These are phyloP conservation scores for Blastobotrys ciferrii DNA, from an alignment of 1,139 yeast genomes.

Conservation along the genomic window DNA sequence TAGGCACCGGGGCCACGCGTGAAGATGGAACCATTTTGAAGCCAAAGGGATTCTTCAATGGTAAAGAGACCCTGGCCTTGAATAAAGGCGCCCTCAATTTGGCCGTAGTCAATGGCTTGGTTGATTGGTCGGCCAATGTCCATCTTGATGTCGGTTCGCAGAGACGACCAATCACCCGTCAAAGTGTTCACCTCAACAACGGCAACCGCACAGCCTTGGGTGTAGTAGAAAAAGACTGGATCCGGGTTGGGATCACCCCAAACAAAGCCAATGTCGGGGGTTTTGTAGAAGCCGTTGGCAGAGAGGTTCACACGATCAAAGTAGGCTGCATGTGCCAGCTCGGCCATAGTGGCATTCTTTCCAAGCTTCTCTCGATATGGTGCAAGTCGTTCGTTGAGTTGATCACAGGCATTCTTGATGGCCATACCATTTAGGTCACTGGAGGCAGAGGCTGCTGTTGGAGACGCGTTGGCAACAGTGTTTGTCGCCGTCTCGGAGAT, in stretches of 20 bases:
- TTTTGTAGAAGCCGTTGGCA: conserved; percentile 50
- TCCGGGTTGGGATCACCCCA: conserved; percentile 43
- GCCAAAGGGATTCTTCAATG: conserved; percentile 47
- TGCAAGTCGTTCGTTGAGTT: conserved; percentile 40
- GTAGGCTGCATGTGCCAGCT: conserved; percentile 43
- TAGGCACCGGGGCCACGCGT: conserved; percentile 51
- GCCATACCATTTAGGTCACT: conserved; percentile 49
- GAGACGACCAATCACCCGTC: conserved; percentile 47
- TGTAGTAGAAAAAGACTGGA: conserved; percentile 46
- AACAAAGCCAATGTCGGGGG: conserved; percentile 47
- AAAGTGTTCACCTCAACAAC: conserved; percentile 46
- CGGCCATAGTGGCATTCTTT: conserved; percentile 38
- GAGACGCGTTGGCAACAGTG: conserved; percentile 46
- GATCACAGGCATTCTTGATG: conserved; percentile 45
- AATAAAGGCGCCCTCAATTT: conserved; percentile 48
- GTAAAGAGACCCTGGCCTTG: conserved; percentile 50
- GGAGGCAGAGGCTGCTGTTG: conserved; percentile 49
- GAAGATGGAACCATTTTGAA: conserved; percentile 41
- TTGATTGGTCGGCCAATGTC: conserved; percentile 48
- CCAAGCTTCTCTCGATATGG: conserved; percentile 42
- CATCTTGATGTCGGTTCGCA: conserved; percentile 45
- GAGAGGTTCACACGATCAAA: conserved; percentile 44
- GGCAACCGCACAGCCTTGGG: conserved; percentile 45
- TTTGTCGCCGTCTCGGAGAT: conserved; percentile 47
- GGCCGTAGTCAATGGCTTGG: conserved; percentile 49